Evolutionary conservation across 225 moss, liverwort and hornwort species (phyloP).

Genomic region (Lunularia cruciata): DNA sequence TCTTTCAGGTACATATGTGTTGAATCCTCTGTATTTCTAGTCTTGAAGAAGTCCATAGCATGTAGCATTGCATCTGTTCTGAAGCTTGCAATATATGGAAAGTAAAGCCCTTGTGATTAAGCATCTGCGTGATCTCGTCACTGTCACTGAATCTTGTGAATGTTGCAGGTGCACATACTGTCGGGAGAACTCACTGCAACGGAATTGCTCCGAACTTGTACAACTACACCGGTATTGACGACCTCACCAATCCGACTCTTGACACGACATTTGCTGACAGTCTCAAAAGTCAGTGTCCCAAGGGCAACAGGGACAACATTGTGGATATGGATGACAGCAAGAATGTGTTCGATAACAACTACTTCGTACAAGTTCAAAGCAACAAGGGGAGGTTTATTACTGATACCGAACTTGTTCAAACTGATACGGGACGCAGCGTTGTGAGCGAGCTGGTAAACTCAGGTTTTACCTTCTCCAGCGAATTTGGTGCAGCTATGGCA

Average conservation of each 20-base stretch:
- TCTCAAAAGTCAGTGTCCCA: slow-evolving; percentile 49
- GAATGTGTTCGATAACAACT: slow-evolving; percentile 21
- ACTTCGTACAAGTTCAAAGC: slow-evolving; percentile 27
- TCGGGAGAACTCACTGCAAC: slow-evolving; percentile 52
- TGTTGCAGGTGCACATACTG: slow-evolving; percentile 62
- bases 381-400: slow-evolving; percentile 26
- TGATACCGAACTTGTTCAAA: slow-evolving; percentile 24
- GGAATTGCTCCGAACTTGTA: slow-evolving; percentile 46
- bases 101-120: too few species aligned
- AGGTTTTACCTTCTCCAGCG: slow-evolving; percentile 16
- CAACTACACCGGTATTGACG: slow-evolving; percentile 30
- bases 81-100: too few species aligned
- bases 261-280: slow-evolving; percentile 37
- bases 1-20: too few species aligned
- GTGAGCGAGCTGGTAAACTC: neutral
- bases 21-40: too few species aligned
- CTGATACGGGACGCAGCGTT: neutral
- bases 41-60: too few species aligned
- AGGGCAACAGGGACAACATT: slow-evolving; percentile 12
- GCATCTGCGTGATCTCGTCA: too few species aligned
- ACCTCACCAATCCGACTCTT: slow-evolving; percentile 38
- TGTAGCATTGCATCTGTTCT: too few species aligned
- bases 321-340: slow-evolving; percentile 25
- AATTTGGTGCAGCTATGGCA: slow-evolving; percentile 26
- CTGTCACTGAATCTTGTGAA: too few species aligned